Percentiles rank a stretch among this genome's conserved stretches.
Conservation (phyloP, 352 stramenopile genomes). For the Phytophthora idaei region DNA sequence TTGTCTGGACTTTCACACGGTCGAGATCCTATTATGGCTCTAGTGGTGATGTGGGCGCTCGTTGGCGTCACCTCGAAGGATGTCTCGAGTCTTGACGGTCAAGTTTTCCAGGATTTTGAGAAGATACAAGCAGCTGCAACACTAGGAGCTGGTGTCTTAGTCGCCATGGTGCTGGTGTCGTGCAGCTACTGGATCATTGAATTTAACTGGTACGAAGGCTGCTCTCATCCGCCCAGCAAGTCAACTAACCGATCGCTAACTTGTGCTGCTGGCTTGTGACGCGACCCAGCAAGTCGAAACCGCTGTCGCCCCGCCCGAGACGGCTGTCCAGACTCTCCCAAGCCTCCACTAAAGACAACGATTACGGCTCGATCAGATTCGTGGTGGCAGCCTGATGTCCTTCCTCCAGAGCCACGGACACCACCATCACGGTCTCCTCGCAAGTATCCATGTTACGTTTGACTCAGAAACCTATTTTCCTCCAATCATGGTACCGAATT, state of each 20-base stretch:
- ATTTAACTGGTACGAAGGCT: slow-evolving; percentile 34
- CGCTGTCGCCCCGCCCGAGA: slow-evolving; percentile 8
- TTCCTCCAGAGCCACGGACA: not conserved
- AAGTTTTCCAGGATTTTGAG: slow-evolving; percentile 35
- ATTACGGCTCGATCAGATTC: slow-evolving; percentile 37
- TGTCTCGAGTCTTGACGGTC: slow-evolving; percentile 21
- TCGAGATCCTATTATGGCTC: slow-evolving; percentile 56
- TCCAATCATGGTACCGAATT: slow-evolving; percentile 15
- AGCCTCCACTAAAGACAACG: slow-evolving; percentile 28
- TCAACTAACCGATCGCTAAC: slow-evolving; percentile 23
- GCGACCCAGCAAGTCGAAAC: slow-evolving; percentile 17
- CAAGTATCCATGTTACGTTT: slow-evolving; percentile 23
- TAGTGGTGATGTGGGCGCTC: slow-evolving; percentile 59
- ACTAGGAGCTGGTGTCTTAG: slow-evolving; percentile 42
- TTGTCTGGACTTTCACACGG: slow-evolving; percentile 55
- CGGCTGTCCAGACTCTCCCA: slow-evolving; percentile 29
- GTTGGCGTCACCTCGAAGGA: slow-evolving; percentile 56
- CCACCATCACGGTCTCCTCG: too few species aligned
- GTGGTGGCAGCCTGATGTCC: slow-evolving; percentile 23
- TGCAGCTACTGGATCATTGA: slow-evolving; percentile 32
- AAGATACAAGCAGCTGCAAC: slow-evolving; percentile 49
- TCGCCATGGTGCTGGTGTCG: slow-evolving; percentile 39
- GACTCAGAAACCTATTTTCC: slow-evolving; percentile 29
- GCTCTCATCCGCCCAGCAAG: slow-evolving; percentile 12
- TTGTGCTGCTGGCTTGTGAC: slow-evolving; percentile 15